phyloP scores from a whole-genome alignment of 805 yeast genomes.

The Ogataea methanolica region DNA sequence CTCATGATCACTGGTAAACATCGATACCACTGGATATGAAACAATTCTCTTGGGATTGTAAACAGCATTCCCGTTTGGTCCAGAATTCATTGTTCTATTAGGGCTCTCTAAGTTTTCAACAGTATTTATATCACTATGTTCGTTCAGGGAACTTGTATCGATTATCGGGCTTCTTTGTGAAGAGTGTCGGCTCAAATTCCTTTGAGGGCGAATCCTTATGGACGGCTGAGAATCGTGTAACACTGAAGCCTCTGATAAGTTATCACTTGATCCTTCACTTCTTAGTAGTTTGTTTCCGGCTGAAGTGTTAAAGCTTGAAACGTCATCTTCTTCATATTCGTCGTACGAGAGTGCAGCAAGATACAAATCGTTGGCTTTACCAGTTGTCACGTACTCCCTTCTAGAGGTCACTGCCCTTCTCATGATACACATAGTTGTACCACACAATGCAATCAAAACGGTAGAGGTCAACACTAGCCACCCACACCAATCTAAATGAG shows the following conservation, averaged over 20 bases:
- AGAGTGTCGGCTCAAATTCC: too few species aligned
- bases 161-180: not conserved
- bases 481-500: conserved; percentile 75
- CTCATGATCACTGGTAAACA: conserved; percentile 1
- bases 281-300: not conserved
- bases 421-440: conserved; percentile 65
- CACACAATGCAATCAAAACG: conserved; percentile 55
- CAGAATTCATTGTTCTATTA: not conserved
- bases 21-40: conserved; percentile 1
- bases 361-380: conserved; percentile 9
- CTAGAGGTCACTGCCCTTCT: conserved; percentile 61
- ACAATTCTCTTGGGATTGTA: not conserved
- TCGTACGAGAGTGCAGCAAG: conserved; percentile 10
- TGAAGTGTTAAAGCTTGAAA: not conserved
- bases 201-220: too few species aligned
- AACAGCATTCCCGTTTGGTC: not conserved
- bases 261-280: not conserved
- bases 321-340: conserved; percentile 1
- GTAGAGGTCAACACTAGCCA: conserved; percentile 78
- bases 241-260: not conserved
- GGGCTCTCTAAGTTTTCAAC: not conserved
- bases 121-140: too few species aligned
- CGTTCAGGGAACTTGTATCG: not conserved
- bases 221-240: too few species aligned
- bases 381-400: conserved; percentile 12